Percentiles rank a stretch among this genome's conserved stretches.
Evolutionary conservation across 331 rosid genomes (phyloP).

Genomic region (Erythrophleum ivorense): DNA sequence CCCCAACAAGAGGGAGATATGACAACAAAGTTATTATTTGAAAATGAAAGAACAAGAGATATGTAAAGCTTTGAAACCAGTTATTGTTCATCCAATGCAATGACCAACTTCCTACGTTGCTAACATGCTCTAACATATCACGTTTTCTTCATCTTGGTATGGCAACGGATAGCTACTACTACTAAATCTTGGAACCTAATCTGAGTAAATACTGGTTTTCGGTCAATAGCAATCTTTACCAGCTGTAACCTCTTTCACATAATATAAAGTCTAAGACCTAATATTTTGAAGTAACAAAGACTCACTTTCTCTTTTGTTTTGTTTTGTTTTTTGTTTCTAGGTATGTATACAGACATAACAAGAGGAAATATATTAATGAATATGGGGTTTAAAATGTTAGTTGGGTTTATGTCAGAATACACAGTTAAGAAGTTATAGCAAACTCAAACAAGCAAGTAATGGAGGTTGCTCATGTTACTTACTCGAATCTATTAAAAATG

Average conservation of each 20-base stretch:
- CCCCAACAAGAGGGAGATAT: not conserved
- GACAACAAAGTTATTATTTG: not conserved
- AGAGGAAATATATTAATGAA: not conserved
- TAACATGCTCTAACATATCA: not conserved
- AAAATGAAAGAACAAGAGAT: conserved; percentile 7
- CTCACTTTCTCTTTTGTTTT: not conserved
- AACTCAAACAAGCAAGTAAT: too few species aligned
- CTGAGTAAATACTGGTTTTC: not conserved
- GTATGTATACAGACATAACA: not conserved
- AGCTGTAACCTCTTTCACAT: not conserved
- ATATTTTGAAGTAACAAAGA: not conserved
- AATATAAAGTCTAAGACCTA: not conserved
- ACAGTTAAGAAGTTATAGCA: not conserved
- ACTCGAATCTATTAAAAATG: too few species aligned
- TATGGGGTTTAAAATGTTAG: not conserved
- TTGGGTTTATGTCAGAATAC: not conserved
- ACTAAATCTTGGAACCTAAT: not conserved
- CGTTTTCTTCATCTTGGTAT: not conserved
- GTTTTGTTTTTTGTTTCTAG: not conserved
- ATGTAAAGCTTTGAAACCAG: not conserved
- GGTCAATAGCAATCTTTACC: not conserved
- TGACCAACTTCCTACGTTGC: not conserved
- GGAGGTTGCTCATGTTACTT: too few species aligned
- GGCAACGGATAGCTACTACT: not conserved
- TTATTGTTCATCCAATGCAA: not conserved